Conservation (phyloP, 768 basidiomycete species). For the Russula compacta region DNA sequence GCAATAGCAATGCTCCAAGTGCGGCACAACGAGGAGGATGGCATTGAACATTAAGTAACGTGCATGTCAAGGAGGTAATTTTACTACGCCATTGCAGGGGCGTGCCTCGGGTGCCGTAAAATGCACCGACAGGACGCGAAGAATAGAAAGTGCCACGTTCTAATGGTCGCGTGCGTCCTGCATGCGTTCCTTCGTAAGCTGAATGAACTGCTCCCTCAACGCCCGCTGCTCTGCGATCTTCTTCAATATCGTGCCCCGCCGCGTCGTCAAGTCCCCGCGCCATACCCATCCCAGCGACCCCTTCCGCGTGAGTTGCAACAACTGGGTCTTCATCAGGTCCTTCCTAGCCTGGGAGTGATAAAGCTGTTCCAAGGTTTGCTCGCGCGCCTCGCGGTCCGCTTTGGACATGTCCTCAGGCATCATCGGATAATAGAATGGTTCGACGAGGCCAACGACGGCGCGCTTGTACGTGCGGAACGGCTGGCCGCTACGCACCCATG, state of each 20-base stretch:
- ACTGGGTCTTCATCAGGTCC: constrained; percentile 27
- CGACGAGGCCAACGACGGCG: constrained; percentile 81
- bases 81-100: not conserved
- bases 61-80: not conserved
- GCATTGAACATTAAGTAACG: not conserved
- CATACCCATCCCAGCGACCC: constrained; percentile 33
- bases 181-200: constrained; percentile 29
- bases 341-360: constrained; percentile 39
- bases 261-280: constrained; percentile 30
- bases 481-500: constrained; percentile 26
- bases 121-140: not conserved
- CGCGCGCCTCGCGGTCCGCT: constrained; percentile 44
- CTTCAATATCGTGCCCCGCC: constrained; percentile 42
- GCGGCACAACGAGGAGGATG: not conserved
- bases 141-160: not conserved
- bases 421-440: constrained; percentile 90
- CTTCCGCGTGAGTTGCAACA: constrained; percentile 31
- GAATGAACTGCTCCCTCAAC: constrained; percentile 33
- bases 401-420: constrained; percentile 67
- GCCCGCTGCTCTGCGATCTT: constrained; percentile 40
- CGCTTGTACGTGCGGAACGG: constrained; percentile 69
- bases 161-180: constrained; percentile 20
- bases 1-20: not conserved
- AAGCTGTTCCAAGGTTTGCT: constrained; percentile 54
- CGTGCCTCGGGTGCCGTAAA: not conserved